These are phyloP conservation scores for Cyclotella baltica DNA, from an alignment of 108 stramenopile genomes.

Conservation along the genomic window DNA sequence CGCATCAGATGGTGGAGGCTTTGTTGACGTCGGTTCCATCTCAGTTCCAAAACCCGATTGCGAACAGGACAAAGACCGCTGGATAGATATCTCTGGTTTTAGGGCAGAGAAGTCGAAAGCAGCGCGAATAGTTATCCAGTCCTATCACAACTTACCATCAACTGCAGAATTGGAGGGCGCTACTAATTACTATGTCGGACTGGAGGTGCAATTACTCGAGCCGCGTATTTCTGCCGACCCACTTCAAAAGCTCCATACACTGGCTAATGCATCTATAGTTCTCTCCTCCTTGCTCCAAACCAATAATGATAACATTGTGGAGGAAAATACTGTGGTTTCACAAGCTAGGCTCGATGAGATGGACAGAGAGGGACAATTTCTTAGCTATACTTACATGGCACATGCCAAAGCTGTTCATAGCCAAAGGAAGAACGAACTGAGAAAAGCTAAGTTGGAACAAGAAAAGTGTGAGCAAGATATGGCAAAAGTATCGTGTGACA, in stretches of 20 bases:
- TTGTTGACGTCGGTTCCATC: slow-evolving; percentile 60
- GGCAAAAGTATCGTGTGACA: slow-evolving; percentile 1
- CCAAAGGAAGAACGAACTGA: not conserved
- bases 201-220: slow-evolving; percentile 64
- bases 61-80: not conserved
- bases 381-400: not conserved
- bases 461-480: not conserved
- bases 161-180: not conserved
- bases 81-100: not conserved
- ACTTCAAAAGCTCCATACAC: slow-evolving; percentile 64
- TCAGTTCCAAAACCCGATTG: slow-evolving; percentile 23
- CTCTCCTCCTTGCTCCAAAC: slow-evolving; percentile 34
- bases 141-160: not conserved
- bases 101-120: not conserved
- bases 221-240: slow-evolving; percentile 59
- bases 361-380: not conserved
- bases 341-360: not conserved
- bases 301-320: not conserved
- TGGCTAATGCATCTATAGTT: slow-evolving; percentile 58
- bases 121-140: not conserved
- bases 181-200: slow-evolving; percentile 34
- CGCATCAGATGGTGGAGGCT: slow-evolving; percentile 60
- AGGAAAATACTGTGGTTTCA: not conserved
- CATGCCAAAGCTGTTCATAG: not conserved
- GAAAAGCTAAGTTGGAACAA: not conserved